Percentiles rank a stretch among this genome's conserved stretches.
Conservation (phyloP, 805 yeast genomes). For the Teunomyces lycoperdinae region DNA sequence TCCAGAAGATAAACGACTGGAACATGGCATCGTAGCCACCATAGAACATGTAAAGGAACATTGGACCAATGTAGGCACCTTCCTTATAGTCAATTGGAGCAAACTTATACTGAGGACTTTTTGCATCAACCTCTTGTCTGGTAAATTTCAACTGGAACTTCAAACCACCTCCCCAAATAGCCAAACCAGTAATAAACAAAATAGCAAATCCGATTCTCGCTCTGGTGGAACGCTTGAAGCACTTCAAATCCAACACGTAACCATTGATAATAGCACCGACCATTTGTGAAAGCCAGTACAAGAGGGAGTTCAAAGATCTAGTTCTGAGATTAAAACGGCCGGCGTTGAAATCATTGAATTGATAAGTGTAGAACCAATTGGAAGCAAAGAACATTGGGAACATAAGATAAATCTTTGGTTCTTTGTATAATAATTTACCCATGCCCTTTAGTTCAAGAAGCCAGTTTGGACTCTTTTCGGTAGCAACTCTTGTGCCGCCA, state of each 20-base stretch:
- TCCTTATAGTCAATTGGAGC: slow-evolving; percentile 46
- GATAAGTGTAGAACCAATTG: slow-evolving; percentile 67
- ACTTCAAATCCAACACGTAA: slow-evolving; percentile 42
- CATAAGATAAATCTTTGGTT: slow-evolving; percentile 46
- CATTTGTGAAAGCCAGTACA: slow-evolving; percentile 63
- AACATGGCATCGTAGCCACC: slow-evolving; percentile 59
- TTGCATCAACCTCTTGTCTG: slow-evolving; percentile 30
- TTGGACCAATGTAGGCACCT: slow-evolving; percentile 50
- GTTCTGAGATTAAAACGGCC: slow-evolving; percentile 57
- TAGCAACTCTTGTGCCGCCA: slow-evolving; percentile 49
- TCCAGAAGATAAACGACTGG: slow-evolving; percentile 58
- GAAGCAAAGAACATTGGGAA: slow-evolving; percentile 65
- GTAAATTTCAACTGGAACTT: slow-evolving; percentile 43
- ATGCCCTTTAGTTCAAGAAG: slow-evolving; percentile 44
- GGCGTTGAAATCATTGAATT: slow-evolving; percentile 56
- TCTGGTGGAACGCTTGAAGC: slow-evolving; percentile 42
- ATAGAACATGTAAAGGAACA: slow-evolving; percentile 61
- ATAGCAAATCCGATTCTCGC: slow-evolving; percentile 45
- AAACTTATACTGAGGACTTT: slow-evolving; percentile 9
- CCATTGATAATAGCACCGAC: slow-evolving; percentile 54
- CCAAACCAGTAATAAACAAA: slow-evolving; percentile 39
- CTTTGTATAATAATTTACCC: slow-evolving; percentile 31
- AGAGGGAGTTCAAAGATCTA: slow-evolving; percentile 57
- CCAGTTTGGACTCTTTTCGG: slow-evolving; percentile 45
- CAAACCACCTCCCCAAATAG: slow-evolving; percentile 60